These are phyloP conservation scores for Solanum pinnatisectum DNA, from an alignment of 257 asterid genomes.

Conservation along the genomic window DNA sequence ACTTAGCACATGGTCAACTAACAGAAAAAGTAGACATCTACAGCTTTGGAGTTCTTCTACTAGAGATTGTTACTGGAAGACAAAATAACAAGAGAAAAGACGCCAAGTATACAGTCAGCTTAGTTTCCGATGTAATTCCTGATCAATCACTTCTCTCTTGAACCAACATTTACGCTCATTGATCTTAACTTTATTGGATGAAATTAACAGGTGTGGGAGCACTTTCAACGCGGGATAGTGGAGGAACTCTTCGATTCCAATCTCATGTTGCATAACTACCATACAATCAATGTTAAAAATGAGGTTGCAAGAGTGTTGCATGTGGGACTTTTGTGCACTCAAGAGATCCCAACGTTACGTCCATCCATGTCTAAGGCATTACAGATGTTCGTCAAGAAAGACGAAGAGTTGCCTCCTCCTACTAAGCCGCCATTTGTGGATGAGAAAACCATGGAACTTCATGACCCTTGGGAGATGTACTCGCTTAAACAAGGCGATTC, in stretches of 20 bases:
- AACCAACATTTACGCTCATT: neutral
- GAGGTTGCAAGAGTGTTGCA: conserved; percentile 3
- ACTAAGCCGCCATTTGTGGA: conserved; percentile 10
- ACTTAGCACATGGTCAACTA: conserved; percentile 25
- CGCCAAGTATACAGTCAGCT: conserved; percentile 16
- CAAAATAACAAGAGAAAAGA: conserved; percentile 22
- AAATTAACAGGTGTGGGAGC: conserved; percentile 22
- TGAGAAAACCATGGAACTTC: conserved; percentile 23
- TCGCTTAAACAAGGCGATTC: neutral
- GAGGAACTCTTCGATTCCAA: conserved; percentile 33
- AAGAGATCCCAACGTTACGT: neutral
- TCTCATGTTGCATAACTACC: conserved; percentile 17
- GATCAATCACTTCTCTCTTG: neutral
- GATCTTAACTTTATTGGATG: neutral
- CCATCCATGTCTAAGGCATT: conserved; percentile 12
- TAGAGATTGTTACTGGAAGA: conserved; percentile 26
- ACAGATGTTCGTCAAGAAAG: conserved; percentile 5
- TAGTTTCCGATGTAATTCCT: conserved; percentile 15
- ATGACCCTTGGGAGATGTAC: neutral
- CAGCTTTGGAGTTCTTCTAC: conserved; percentile 27
- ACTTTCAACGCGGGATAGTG: conserved; percentile 16
- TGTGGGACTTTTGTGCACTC: conserved; percentile 10
- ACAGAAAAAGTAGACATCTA: conserved; percentile 29
- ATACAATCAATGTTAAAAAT: neutral
- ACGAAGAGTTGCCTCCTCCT: conserved; percentile 6